These are phyloP conservation scores for Xylaria scruposa DNA, from an alignment of 495 filamentous ascomycete genomes.

Conservation along the genomic window DNA sequence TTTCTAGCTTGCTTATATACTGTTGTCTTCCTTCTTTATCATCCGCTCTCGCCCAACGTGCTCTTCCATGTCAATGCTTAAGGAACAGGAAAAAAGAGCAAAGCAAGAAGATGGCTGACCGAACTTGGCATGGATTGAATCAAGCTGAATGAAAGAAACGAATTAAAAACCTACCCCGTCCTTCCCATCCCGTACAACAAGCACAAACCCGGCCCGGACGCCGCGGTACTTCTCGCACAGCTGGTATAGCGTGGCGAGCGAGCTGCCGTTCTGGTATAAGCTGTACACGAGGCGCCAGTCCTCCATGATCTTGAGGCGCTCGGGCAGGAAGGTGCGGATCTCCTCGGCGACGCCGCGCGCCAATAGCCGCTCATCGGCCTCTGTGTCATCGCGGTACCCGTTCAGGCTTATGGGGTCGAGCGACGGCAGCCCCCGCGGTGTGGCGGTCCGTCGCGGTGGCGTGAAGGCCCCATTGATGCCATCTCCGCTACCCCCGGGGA, in stretches of 20 bases:
- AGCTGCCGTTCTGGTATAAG: conserved; percentile 91
- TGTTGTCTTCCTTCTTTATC: background rate
- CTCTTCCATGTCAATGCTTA: background rate
- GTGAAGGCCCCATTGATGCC: conserved; percentile 51
- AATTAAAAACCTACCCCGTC: conserved; percentile 65
- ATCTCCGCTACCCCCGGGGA: conserved; percentile 30
- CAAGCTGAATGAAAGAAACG: background rate
- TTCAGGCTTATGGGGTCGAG: conserved; percentile 52
- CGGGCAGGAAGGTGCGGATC: conserved; percentile 86
- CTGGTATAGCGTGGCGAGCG: conserved; percentile 84
- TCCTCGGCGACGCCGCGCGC: conserved; percentile 84
- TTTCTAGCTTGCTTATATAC: background rate
- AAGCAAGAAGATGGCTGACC: conserved; percentile 12
- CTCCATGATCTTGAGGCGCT: conserved; percentile 84
- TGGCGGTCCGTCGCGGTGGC: conserved; percentile 44
- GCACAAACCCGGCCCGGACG: conserved; percentile 80
- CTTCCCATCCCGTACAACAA: conserved; percentile 79
- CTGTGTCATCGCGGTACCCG: conserved; percentile 51
- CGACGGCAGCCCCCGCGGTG: conserved; percentile 51
- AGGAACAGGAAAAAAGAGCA: background rate
- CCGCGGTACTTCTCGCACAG: conserved; percentile 67
- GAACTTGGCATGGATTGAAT: background rate
- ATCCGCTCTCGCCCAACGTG: background rate
- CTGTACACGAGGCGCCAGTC: conserved; percentile 88
- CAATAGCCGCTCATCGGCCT: conserved; percentile 58